These are phyloP conservation scores for Fusarium nematophilum DNA, from an alignment of 2,329 filamentous ascomycete species.

Conservation along the genomic window DNA sequence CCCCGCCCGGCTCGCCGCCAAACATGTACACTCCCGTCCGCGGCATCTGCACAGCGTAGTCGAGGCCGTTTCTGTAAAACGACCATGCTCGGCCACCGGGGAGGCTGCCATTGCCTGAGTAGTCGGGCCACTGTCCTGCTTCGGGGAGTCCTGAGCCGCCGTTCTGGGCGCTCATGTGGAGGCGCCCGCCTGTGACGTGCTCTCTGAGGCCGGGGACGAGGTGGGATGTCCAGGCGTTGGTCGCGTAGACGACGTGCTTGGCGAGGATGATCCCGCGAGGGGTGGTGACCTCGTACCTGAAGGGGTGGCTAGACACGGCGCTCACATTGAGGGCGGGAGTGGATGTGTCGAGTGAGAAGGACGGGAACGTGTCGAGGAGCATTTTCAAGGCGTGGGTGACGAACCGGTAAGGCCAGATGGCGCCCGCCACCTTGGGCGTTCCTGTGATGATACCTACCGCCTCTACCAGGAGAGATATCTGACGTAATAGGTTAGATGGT, in stretches of 20 bases:
- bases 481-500: too few relatives aligned
- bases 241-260: not conserved
- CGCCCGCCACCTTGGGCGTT: slow-evolving; percentile 2
- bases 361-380: not conserved
- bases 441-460: not conserved
- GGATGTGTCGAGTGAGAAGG: not conserved
- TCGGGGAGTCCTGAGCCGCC: slow-evolving; percentile 4
- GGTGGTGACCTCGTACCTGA: not conserved
- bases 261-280: not conserved
- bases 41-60: slow-evolving; percentile 8
- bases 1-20: not conserved
- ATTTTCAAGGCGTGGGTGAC: not conserved
- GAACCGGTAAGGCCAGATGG: slow-evolving; percentile 1
- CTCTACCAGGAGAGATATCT: slow-evolving; percentile 4
- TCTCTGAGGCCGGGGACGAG: not conserved
- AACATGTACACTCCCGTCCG: slow-evolving; percentile 10
- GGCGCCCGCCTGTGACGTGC: not conserved
- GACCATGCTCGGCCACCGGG: slow-evolving; percentile 10
- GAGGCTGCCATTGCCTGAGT: slow-evolving; percentile 1
- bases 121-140: slow-evolving; percentile 3
- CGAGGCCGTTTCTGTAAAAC: slow-evolving; percentile 3
- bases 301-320: not conserved
- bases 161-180: slow-evolving; percentile 12
- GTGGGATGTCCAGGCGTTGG: not conserved
- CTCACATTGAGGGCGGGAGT: not conserved